phyloP scores from a whole-genome alignment of 2,329 filamentous ascomycete species.

The Epichloe aotearoae region DNA sequence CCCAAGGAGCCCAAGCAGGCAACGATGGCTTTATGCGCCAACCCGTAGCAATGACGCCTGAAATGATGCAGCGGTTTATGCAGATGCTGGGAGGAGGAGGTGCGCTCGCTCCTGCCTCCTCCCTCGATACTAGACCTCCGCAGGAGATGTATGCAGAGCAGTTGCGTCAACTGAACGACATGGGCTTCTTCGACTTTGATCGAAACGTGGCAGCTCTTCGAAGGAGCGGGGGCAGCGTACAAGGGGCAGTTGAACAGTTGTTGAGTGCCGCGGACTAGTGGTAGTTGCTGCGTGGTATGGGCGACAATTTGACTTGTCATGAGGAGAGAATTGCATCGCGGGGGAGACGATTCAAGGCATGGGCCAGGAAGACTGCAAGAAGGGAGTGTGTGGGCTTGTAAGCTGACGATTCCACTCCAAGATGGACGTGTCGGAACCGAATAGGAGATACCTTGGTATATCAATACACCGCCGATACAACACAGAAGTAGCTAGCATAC shows the following conservation, averaged over 20 bases:
- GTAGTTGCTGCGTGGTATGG: background rate
- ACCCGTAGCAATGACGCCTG: conserved; percentile 38
- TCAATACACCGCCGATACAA: background rate
- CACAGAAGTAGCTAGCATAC: too few relatives aligned
- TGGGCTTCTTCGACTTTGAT: conserved; percentile 98
- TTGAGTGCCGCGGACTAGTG: conserved; percentile 24
- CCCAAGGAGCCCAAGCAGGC: conserved; percentile 14
- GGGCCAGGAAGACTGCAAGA: background rate
- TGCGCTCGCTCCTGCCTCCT: conserved; percentile 30
- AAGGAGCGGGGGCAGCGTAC: conserved; percentile 82
- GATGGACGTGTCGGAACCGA: background rate
- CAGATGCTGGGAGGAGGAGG: conserved; percentile 29
- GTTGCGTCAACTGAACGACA: conserved; percentile 87
- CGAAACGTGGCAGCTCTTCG: conserved; percentile 79
- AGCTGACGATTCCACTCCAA: background rate
- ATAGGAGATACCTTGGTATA: background rate
- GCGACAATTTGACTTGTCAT: background rate
- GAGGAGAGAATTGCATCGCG: background rate
- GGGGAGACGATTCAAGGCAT: background rate
- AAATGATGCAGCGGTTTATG: conserved; percentile 41
- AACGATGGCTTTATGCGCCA: conserved; percentile 13
- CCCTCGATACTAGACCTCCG: conserved; percentile 72
- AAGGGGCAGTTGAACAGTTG: conserved; percentile 75
- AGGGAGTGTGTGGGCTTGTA: background rate
- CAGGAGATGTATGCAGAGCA: conserved; percentile 90